Percentiles rank a stretch among this genome's conserved stretches.
These are phyloP conservation scores for Umbilicus rupestris DNA, from an alignment of 164 flowering plant species.

Conservation along the genomic window DNA sequence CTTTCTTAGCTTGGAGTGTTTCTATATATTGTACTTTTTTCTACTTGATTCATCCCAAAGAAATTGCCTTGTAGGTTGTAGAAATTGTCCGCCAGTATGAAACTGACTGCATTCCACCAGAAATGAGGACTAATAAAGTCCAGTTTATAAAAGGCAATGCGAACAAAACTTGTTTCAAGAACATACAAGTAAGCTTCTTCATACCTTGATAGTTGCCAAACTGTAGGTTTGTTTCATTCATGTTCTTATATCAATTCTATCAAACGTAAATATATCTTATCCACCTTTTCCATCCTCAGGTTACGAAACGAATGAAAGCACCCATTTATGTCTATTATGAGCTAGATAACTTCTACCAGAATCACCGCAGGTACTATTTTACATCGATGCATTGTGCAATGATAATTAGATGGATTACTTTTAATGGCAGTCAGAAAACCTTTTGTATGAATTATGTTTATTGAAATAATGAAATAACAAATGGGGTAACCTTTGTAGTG, in stretches of 20 bases:
- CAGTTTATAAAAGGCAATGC: conserved; percentile 5
- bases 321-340: conserved; percentile 9
- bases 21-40: background rate
- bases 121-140: conserved; percentile 8
- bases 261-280: background rate
- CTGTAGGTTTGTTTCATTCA: background rate
- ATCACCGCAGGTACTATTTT: conserved; percentile 9
- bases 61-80: background rate
- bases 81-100: conserved; percentile 7
- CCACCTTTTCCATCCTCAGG: background rate
- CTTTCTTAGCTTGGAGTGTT: background rate
- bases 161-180: background rate
- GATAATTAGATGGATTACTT: background rate
- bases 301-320: conserved; percentile 1
- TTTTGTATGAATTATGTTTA: background rate
- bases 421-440: background rate
- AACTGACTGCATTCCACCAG: conserved; percentile 8
- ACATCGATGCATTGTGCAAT: background rate
- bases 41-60: background rate
- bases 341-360: conserved; percentile 12
- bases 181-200: background rate
- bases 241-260: background rate
- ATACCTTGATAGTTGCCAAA: background rate
- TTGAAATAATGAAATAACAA: background rate
- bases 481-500: background rate